Evolutionary conservation across 345 rosid species (phyloP), one percentile per base, ranked within the genome.

Genomic region (Gossypium sturtianum): DNA sequence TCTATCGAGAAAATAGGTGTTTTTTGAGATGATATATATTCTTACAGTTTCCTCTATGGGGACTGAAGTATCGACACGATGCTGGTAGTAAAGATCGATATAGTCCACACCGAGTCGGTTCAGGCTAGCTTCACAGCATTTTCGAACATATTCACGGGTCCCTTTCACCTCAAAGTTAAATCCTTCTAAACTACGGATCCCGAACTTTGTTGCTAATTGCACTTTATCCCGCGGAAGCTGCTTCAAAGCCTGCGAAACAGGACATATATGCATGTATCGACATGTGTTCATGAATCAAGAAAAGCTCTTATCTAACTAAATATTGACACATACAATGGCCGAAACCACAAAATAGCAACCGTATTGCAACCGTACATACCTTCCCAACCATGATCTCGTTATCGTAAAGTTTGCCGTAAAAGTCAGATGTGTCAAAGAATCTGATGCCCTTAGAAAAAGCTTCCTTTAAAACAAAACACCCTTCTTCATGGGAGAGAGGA

Each of bases 61-160:
- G 54, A 89, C 81, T 8, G 86, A 65, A 61, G 86, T 80, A 56
- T 89, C 92, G 23, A 89, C 78, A 12, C 86, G 83, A 61, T 87
- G 90, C 79, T 82, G 90, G 75, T 81, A 79, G 74, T 86, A 89
- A 22, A 85, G 86, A 82, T 89, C 90, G 56, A 86, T 81, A 61
- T 84, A 83, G 73, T 87, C 86, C 61, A 84, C 82, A 20, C 54
- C 87, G 52, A 89, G 89, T 56, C 84, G 76, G 63, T 72, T 75
- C 9, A 85, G 84, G 71, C 87, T 85, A 53, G 86, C 86, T 82
- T 84, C 88, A 59, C 90, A 89, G 78, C 87, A 85, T 78, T 81
- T 56, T 34, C 89, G 65, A 10, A 79, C 87, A 17, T 86, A 78
- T 48, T 83, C 82, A 48, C 90, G 88, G 58, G 59, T 74, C 51